phyloP scores from a whole-genome alignment of 2,329 filamentous ascomycete species.

The Penicillium freii region DNA sequence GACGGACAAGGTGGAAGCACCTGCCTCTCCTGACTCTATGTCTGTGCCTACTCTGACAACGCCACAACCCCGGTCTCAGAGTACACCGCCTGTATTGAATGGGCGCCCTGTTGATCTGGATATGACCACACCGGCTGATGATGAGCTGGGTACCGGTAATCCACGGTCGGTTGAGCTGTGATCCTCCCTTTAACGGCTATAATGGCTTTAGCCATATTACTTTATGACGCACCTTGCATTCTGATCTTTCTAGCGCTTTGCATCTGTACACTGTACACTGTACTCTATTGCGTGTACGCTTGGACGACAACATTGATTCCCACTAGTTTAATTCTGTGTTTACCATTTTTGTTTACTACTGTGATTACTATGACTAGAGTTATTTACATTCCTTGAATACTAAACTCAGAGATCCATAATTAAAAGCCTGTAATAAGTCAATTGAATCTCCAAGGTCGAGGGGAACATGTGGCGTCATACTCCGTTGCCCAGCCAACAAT shows the following conservation, averaged over 20 bases:
- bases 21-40: constrained; percentile 18
- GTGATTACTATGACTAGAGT: not conserved
- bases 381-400: not conserved
- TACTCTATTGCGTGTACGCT: not conserved
- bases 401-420: not conserved
- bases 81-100: constrained; percentile 32
- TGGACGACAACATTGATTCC: constrained; percentile 3
- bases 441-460: constrained; percentile 4
- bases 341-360: not conserved
- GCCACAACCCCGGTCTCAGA: constrained; percentile 31
- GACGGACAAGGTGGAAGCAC: constrained; percentile 17
- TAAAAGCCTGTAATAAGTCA: not conserved
- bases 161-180: constrained; percentile 5
- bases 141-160: not conserved
- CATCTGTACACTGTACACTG: constrained; percentile 7
- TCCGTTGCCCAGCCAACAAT: constrained; percentile 44
- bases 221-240: constrained; percentile 10
- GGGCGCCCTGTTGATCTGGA: constrained; percentile 13
- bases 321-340: not conserved
- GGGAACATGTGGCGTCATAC: constrained; percentile 10
- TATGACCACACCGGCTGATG: not conserved
- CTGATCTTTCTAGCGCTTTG: constrained; percentile 6
- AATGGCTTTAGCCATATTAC: not conserved
- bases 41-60: constrained; percentile 24
- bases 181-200: not conserved